These are phyloP conservation scores for Anacardium occidentale DNA, from an alignment of 345 rosid species.

Conservation along the genomic window DNA sequence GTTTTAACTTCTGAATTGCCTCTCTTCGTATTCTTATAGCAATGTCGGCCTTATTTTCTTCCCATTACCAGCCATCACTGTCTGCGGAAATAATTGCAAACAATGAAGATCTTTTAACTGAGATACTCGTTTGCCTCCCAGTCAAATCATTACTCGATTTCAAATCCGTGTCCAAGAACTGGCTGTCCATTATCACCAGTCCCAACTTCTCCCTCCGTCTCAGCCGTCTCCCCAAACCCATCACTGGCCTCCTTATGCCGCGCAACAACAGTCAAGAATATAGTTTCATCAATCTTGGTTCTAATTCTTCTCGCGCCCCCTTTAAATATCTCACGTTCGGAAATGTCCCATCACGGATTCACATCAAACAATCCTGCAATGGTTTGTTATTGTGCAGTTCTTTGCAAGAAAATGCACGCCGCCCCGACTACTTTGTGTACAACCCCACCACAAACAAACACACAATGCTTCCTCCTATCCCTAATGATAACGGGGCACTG, in stretches of 20 bases:
- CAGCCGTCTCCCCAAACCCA: neutral
- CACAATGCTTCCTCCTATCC: too few species aligned
- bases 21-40: too few species aligned
- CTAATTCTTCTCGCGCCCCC: conserved; percentile 13
- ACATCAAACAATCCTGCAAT: conserved; percentile 46
- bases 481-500: too few species aligned
- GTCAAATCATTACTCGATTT: conserved; percentile 32
- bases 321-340: conserved; percentile 25
- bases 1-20: too few species aligned
- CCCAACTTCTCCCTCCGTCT: conserved; percentile 23
- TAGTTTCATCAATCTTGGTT: conserved; percentile 20
- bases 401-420: neutral
- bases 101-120: conserved; percentile 28
- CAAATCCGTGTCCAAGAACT: conserved; percentile 33
- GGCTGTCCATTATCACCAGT: conserved; percentile 33
- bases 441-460: too few species aligned
- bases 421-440: neutral
- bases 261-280: neutral
- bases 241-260: neutral
- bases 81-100: conserved; percentile 26
- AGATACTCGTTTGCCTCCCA: conserved; percentile 34
- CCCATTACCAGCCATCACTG: neutral
- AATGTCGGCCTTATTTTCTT: neutral
- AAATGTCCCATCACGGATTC: conserved; percentile 28
- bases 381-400: conserved; percentile 48